phyloP scores from a whole-genome alignment of 2,329 filamentous ascomycete species.

The Chaetomiaceae sp. region DNA sequence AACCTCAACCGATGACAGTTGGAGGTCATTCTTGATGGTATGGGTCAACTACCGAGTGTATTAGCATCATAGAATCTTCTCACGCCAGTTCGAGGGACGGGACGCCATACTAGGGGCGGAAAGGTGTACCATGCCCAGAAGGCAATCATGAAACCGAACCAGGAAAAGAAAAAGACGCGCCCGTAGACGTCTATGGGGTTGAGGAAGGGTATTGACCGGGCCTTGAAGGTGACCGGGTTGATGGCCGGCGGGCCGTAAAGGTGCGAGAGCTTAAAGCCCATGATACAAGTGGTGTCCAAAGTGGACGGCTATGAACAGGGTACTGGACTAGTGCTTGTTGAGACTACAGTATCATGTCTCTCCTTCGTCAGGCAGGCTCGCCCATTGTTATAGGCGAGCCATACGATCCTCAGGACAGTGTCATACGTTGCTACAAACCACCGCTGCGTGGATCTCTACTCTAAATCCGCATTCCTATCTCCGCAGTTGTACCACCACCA shows the following conservation, averaged over 20 bases:
- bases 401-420: not conserved
- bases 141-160: slow-evolving; percentile 79
- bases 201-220: slow-evolving; percentile 70
- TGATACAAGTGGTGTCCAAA: slow-evolving; percentile 10
- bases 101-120: slow-evolving; percentile 65
- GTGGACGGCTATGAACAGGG: not conserved
- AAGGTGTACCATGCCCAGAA: slow-evolving; percentile 95
- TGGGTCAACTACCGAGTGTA: slow-evolving; percentile 51
- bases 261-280: slow-evolving; percentile 35
- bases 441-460: not conserved
- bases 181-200: slow-evolving; percentile 78
- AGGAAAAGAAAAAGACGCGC: slow-evolving; percentile 85
- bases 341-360: not conserved
- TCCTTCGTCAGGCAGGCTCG: not conserved
- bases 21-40: slow-evolving; percentile 75
- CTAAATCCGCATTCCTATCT: not conserved
- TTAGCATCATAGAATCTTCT: not conserved
- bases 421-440: not conserved
- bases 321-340: not conserved
- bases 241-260: slow-evolving; percentile 60
- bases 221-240: slow-evolving; percentile 82
- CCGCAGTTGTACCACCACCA: not conserved
- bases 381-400: slow-evolving; percentile 2
- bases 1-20: slow-evolving; percentile 65
- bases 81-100: not conserved